Evolutionary conservation across 164 flowering plant genomes (phyloP).

Genomic region (Sedum album): DNA sequence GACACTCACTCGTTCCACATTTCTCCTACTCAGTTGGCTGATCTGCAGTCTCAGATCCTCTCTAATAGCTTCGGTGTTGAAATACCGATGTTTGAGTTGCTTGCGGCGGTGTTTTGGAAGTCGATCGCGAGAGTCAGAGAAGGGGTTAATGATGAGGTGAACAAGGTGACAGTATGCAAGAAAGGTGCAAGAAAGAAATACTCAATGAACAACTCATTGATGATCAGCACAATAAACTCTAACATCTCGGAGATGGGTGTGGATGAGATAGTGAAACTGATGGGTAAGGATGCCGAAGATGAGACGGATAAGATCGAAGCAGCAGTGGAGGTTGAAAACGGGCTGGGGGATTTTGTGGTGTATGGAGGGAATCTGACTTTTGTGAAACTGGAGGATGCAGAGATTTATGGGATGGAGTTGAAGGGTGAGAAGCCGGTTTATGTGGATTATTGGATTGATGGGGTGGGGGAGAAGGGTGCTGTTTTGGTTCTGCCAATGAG

Average conservation of each 20-base stretch:
- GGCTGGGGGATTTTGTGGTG: constrained; percentile 25
- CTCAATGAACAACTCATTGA: constrained; percentile 22
- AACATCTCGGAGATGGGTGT: constrained; percentile 17
- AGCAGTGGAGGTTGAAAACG: constrained; percentile 18
- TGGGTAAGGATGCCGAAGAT: constrained; percentile 15
- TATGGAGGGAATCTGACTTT: constrained; percentile 45
- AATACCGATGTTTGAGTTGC: constrained; percentile 27
- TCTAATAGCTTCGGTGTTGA: neutral
- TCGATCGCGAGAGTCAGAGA: constrained; percentile 25
- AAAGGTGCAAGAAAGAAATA: constrained; percentile 8
- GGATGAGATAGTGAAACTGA: constrained; percentile 21
- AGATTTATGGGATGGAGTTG: constrained; percentile 25
- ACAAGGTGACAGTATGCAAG: constrained; percentile 28
- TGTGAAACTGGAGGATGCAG: constrained; percentile 24
- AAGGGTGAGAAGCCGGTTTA: constrained; percentile 20
- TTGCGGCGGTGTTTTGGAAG: constrained; percentile 43
- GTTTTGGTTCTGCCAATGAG: constrained; percentile 28
- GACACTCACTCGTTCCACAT: constrained; percentile 25
- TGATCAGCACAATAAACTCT: constrained; percentile 17
- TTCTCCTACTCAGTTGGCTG: constrained; percentile 18
- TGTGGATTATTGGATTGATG: constrained; percentile 24
- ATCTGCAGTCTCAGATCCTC: constrained; percentile 19
- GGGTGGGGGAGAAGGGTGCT: constrained; percentile 38
- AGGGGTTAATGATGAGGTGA: constrained; percentile 15
- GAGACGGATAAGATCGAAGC: constrained; percentile 20